A percentile compares a stretch with the other conserved stretches of the same genome.
These are phyloP conservation scores for Geotrichum carabidarum DNA, from an alignment of 1,139 yeast genomes.

Conservation along the genomic window DNA sequence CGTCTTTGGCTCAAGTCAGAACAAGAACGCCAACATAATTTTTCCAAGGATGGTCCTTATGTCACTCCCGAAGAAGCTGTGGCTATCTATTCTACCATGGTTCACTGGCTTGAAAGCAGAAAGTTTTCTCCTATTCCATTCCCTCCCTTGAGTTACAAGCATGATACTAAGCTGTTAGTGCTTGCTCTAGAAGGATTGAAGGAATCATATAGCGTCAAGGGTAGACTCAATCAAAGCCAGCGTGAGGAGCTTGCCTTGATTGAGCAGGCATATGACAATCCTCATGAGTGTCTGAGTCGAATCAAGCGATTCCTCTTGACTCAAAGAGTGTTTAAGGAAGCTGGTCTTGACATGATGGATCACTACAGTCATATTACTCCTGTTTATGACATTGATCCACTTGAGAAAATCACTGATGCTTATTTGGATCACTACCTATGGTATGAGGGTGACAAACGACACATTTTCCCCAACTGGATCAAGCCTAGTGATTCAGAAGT, in stretches of 20 bases:
- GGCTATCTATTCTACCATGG: conserved; percentile 77
- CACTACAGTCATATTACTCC: conserved; percentile 80
- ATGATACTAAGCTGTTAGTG: conserved; percentile 83
- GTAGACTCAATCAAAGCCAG: conserved; percentile 77
- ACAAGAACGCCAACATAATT: conserved; percentile 78
- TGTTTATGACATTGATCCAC: conserved; percentile 80
- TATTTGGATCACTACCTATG: conserved; percentile 91
- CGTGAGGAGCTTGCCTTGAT: conserved; percentile 89
- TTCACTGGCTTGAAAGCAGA: conserved; percentile 86
- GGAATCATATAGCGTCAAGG: conserved; percentile 76
- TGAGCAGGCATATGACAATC: conserved; percentile 95
- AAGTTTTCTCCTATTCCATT: conserved; percentile 85
- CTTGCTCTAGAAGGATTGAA: conserved; percentile 85
- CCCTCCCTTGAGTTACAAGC: conserved; percentile 88
- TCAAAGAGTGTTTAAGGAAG: conserved; percentile 89
- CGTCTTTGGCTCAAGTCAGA: conserved; percentile 90
- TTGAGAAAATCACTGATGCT: conserved; percentile 94
- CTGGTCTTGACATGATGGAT: conserved; percentile 86
- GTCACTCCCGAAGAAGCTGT: conserved; percentile 86
- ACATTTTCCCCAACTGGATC: conserved; percentile 90
- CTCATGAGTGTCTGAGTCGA: conserved; percentile 84
- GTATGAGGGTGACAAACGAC: conserved; percentile 89
- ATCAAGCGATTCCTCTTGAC: conserved; percentile 78
- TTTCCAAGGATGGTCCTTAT: conserved; percentile 83
- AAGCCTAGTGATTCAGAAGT: conserved; percentile 94